Evolutionary conservation across 1,139 yeast genomes (phyloP).

Genomic region (Geotrichum macrosporum): DNA sequence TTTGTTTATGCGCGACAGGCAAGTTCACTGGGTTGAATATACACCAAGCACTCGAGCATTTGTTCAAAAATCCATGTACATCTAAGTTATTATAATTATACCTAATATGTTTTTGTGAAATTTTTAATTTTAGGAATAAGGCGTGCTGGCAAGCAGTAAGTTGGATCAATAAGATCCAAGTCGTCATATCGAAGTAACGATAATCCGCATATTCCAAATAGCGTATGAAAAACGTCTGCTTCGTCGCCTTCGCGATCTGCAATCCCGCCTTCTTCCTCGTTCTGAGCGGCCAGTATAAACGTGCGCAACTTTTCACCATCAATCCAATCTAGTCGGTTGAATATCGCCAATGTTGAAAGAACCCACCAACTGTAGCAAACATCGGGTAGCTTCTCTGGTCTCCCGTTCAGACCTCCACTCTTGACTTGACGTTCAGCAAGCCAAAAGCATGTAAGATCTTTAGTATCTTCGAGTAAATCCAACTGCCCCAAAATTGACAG

Average conservation of each 20-base stretch:
- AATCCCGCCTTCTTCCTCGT: constrained; percentile 74
- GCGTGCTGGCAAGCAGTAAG: constrained; percentile 71
- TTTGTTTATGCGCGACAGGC: constrained; percentile 44
- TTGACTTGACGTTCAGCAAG: constrained; percentile 86
- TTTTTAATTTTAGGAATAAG: constrained; percentile 32
- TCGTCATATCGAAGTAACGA: constrained; percentile 61
- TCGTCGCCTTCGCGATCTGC: constrained; percentile 89
- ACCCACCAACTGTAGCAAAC: constrained; percentile 99
- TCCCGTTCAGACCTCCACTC: constrained; percentile 88
- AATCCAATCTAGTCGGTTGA: constrained; percentile 69
- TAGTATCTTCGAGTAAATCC: constrained; percentile 40
- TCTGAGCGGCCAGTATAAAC: constrained; percentile 78
- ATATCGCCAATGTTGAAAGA: constrained; percentile 66
- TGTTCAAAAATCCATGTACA: constrained; percentile 18
- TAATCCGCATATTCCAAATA: constrained; percentile 84
- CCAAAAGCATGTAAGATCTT: constrained; percentile 65
- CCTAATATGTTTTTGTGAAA: constrained; percentile 15
- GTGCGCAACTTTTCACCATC: constrained; percentile 54
- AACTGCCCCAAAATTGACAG: constrained; percentile 65
- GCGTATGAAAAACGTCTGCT: constrained; percentile 88
- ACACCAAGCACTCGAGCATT: constrained; percentile 50
- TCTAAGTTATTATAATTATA: constrained; percentile 5
- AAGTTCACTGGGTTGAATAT: constrained; percentile 67
- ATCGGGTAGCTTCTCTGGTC: constrained; percentile 95
- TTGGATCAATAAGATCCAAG: constrained; percentile 68